Evolutionary conservation across 352 stramenopile genomes (phyloP).

Genomic region (Globisporangium iwayamae): DNA sequence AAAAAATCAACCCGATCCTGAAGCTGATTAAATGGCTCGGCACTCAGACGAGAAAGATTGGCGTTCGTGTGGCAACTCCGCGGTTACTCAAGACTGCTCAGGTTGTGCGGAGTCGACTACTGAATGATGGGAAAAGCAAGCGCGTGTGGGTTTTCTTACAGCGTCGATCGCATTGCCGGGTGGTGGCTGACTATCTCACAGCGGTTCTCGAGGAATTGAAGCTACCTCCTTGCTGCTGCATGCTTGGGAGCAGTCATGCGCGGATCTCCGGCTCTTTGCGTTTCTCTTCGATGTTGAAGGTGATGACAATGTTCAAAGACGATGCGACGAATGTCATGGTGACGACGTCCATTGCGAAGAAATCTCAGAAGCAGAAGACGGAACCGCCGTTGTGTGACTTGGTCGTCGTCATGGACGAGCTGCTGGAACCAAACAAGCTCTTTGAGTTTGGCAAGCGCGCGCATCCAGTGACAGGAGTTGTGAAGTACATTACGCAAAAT

Average conservation of each 20-base stretch:
- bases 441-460: constrained; percentile 61
- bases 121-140: constrained; percentile 25
- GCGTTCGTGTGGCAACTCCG: constrained; percentile 35
- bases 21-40: constrained; percentile 56
- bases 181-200: constrained; percentile 78
- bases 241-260: constrained; percentile 69
- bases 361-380: constrained; percentile 38
- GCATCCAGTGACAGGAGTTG: constrained; percentile 29
- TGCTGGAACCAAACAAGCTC: constrained; percentile 70
- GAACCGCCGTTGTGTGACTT: constrained; percentile 56
- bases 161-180: constrained; percentile 58
- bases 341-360: constrained; percentile 68
- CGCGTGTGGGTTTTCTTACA: constrained; percentile 71
- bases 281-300: constrained; percentile 67
- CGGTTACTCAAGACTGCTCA: constrained; percentile 55
- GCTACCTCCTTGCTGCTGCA: constrained; percentile 62
- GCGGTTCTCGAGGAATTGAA: constrained; percentile 33
- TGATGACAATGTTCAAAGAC: constrained; percentile 60
- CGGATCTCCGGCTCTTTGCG: constrained; percentile 50
- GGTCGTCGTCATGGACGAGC: constrained; percentile 74
- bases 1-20: constrained; percentile 48
- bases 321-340: constrained; percentile 66
- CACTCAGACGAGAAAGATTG: constrained; percentile 26
- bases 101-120: constrained; percentile 46
- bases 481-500: constrained; percentile 72